Evolutionary conservation across 1,284 basidiomycete genomes (phyloP), one percentile per base, ranked within the genome.

Genomic region (Porodaedalea pini): DNA sequence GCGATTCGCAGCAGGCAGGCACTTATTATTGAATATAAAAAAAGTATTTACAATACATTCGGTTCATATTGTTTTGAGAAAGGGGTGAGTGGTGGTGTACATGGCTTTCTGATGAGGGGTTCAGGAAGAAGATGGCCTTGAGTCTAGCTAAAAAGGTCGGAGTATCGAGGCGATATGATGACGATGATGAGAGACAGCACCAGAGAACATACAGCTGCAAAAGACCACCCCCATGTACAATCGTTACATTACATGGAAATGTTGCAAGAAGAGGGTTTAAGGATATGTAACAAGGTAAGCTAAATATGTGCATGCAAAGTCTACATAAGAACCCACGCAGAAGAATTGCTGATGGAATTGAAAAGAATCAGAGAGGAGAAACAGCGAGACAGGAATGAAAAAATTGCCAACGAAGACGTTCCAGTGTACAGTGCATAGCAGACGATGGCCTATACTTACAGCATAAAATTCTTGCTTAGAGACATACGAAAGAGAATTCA

Each of bases 381-480:
- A 61, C 56, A 61, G 59, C 59, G 39, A 64, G 54, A 58, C 32
- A 25, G 17, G 44, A 15, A 23, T 54, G 36, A 25, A 43, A 25
- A 43, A 40, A 53, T 49, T 40, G 23, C 32, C 51, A 47, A 54
- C 37, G 11, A 58, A 54, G 53, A 44, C 52, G 45, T 47, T 55
- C 34, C 23, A 50, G 54, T 40, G 54, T 54, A 57, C 56, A 57
- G n/a, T 36, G 56, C 56, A 51, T 57, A 40, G 31, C 44, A 55
- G 44, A 27, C 37, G 32, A 23, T 37, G 10, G 40, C 56, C 44
- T 57, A 57, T 57, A 57, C 56, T 57, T 51, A 58, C 58, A 64
- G 56, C 48, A 50, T 63, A 62, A 71, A 59, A 67, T 70, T 72
- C 61, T 59, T 69, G 66, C 68, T 66, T 67, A 67, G 67, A 62